Evolutionary conservation across 768 basidiomycete genomes (phyloP).

Genomic region (Tricholoma sp.): DNA sequence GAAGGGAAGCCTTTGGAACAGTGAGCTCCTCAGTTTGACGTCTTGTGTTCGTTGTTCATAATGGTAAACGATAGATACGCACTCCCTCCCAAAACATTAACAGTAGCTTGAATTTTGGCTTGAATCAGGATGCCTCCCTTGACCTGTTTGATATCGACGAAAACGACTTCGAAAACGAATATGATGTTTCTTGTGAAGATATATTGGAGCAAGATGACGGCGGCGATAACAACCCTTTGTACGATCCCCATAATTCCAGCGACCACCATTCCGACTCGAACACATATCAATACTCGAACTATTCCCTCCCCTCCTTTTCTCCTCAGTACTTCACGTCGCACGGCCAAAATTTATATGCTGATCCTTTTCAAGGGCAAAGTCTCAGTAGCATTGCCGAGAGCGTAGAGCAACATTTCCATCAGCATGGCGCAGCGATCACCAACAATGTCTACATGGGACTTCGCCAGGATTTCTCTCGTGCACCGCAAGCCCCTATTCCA

Average conservation of each 20-base stretch:
- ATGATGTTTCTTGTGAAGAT: conserved; percentile 21
- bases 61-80: conserved; percentile 22
- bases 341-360: conserved; percentile 25
- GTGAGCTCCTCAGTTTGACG: conserved; percentile 25
- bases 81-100: conserved; percentile 26
- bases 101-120: conserved; percentile 25
- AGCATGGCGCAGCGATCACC: conserved; percentile 17
- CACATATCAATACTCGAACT: conserved; percentile 31
- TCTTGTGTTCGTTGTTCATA: conserved; percentile 15
- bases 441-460: conserved; percentile 11
- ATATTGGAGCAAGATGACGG: conserved; percentile 27
- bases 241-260: conserved; percentile 23
- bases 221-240: conserved; percentile 33
- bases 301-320: conserved; percentile 19
- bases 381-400: conserved; percentile 35
- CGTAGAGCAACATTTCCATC: conserved; percentile 40
- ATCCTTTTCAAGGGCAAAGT: conserved; percentile 35
- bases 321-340: conserved; percentile 20
- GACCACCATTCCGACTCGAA: conserved; percentile 15
- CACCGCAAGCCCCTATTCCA: neutral
- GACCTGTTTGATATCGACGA: conserved; percentile 76
- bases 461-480: conserved; percentile 3
- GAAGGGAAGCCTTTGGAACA: conserved; percentile 37
- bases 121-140: conserved; percentile 38
- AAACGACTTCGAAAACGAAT: conserved; percentile 53